Evolutionary conservation across 2,329 filamentous ascomycete species (phyloP).

Genomic region (Ceratocystis lukuohia): DNA sequence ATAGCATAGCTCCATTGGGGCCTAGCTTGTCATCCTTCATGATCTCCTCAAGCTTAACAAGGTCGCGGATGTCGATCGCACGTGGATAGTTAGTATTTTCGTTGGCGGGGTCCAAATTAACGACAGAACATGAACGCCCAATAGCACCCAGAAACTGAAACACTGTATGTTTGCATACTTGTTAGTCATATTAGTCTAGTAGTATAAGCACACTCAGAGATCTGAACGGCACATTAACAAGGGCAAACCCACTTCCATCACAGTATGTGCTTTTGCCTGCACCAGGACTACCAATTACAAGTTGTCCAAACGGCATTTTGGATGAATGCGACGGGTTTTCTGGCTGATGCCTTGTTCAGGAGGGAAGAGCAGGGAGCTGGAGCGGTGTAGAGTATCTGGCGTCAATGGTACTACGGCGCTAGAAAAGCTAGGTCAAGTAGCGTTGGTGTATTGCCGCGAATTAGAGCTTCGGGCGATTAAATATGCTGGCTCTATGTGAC

Average conservation of each 20-base stretch:
- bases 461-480: no score
- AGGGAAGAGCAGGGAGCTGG: neutral
- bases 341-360: no score
- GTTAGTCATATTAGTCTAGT: neutral
- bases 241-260: constrained; percentile 59
- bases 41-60: constrained; percentile 85
- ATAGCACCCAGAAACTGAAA: constrained; percentile 96
- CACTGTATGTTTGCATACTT: constrained; percentile 37
- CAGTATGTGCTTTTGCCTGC: constrained; percentile 96
- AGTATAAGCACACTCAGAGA: neutral
- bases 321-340: neutral
- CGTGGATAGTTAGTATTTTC: constrained; percentile 80
- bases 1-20: constrained; percentile 83
- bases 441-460: no score
- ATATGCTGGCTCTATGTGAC: no score
- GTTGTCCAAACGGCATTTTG: constrained; percentile 53
- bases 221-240: neutral
- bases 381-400: neutral
- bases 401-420: neutral
- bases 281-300: constrained; percentile 87
- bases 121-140: constrained; percentile 82
- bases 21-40: constrained; percentile 86
- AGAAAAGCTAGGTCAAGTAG: neutral
- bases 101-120: constrained; percentile 95
- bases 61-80: constrained; percentile 76